Evolutionary conservation across 2,329 filamentous ascomycete genomes (phyloP).

Genomic region (Microascus cirrosus): DNA sequence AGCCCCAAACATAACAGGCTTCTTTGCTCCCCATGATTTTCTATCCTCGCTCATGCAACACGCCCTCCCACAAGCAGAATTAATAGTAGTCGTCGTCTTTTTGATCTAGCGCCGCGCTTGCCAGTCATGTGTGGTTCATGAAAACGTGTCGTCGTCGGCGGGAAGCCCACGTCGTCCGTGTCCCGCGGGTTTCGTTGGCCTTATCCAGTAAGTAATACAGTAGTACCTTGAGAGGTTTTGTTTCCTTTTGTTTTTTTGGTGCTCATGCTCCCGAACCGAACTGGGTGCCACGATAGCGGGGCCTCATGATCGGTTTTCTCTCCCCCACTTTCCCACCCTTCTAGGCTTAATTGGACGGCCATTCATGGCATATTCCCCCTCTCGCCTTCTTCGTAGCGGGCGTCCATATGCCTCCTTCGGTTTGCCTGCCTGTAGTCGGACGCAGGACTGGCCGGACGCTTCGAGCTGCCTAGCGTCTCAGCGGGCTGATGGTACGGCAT

Average conservation of each 20-base stretch:
- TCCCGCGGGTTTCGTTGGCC: background rate
- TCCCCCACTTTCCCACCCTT: too few species aligned
- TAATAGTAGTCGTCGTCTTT: background rate
- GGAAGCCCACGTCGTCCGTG: too few species aligned
- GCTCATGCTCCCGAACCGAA: too few species aligned
- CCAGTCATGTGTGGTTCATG: background rate
- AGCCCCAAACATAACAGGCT: background rate
- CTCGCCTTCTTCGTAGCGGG: background rate
- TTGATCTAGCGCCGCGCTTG: background rate
- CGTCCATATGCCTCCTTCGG: conserved; percentile 6
- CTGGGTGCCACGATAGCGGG: too few species aligned
- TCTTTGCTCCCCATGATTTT: background rate
- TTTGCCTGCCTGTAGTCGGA: conserved; percentile 29
- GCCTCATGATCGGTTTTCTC: too few species aligned
- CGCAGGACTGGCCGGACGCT: conserved; percentile 41
- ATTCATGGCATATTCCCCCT: background rate
- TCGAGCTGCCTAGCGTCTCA: conserved; percentile 20
- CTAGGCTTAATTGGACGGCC: background rate
- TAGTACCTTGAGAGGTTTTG: background rate
- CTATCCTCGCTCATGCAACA: background rate
- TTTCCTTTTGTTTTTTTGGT: too few species aligned
- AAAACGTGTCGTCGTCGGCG: background rate
- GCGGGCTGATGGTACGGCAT: background rate
- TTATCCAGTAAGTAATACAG: background rate
- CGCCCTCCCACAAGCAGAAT: background rate